Evolutionary conservation across 1,139 yeast genomes (phyloP), one percentile per base, ranked within the genome.

Genomic region (Pneumocystis oryctolagi): DNA sequence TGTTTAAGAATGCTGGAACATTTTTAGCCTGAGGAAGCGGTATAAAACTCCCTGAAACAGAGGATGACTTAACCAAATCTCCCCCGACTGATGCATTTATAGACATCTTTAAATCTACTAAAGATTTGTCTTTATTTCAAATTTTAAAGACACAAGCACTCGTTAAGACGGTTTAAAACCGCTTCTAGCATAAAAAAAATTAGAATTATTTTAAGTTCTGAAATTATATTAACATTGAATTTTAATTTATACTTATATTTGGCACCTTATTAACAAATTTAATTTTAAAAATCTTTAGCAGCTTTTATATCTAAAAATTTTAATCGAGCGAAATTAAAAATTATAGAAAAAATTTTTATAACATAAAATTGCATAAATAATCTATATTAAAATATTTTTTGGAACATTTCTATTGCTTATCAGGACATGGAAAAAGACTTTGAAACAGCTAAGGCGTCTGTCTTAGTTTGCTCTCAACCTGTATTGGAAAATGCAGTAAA

Each of bases 381-480:
- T 14, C 6, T 2, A 34, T 34, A 34, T 34, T 34, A 34, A 14
- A 34, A 34, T 34, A 34, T 34, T 34, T 34, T 34, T 34, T 8
- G 12, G 12, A 9, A 34, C 12, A 34, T 34, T 34, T 34, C 12
- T 34, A 6, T 9, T 34, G 8, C 6, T 34, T 34, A 2, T 20
- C 12, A 20, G 9, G n/a, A 18, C 18, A 40, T n/a, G 28, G 3
- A 5, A 3, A 28, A 57, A 16, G 35, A 57, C 8, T 9, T 18
- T 18, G 42, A 28, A 37, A 30, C 25, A 35, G 87, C 92, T 28
- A 79, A 88, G 2, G 95, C 89, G 69, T 97, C 97, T 12, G 97
- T 92, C 35, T 80, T 92, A 63, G 87, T 85, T 73, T 84, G 84
- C 64, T 89, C 97, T 0, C 89, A 79, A 5, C 94, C 95, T 2